Conservation (phyloP, 768 basidiomycete species). For the Russula olivacea region DNA sequence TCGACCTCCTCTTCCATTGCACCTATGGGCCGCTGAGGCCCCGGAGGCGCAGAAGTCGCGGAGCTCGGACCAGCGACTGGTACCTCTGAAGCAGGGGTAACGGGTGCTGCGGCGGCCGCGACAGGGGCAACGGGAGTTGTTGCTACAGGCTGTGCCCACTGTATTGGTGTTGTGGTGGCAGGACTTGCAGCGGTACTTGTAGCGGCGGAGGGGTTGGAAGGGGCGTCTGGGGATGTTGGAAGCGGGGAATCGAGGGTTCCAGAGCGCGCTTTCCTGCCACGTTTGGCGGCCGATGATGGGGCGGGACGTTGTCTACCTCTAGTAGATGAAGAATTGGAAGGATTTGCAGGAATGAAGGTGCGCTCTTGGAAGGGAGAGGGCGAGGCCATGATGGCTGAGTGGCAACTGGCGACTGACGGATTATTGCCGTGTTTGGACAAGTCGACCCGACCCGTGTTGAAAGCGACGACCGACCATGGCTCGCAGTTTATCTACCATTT, state of each 20-base stretch:
- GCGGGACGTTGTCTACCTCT: not conserved
- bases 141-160: slow-evolving; percentile 15
- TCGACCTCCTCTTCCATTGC: slow-evolving; percentile 45
- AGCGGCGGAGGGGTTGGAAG: slow-evolving; percentile 6
- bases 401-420: not conserved
- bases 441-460: not conserved
- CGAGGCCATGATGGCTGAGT: too few species aligned
- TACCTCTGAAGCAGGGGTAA: slow-evolving; percentile 1
- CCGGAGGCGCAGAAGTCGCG: not conserved
- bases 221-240: slow-evolving; percentile 5
- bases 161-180: slow-evolving; percentile 1
- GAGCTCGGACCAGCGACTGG: not conserved
- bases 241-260: slow-evolving; percentile 10
- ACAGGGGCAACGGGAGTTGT: not conserved
- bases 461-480: slow-evolving; percentile 25
- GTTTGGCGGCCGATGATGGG: slow-evolving; percentile 4
- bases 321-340: not conserved
- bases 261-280: slow-evolving; percentile 23
- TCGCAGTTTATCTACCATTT: slow-evolving; percentile 35
- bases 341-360: slow-evolving; percentile 22
- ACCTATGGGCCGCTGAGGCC: slow-evolving; percentile 18
- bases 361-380: slow-evolving; percentile 7
- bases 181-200: slow-evolving; percentile 13
- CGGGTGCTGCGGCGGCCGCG: not conserved
- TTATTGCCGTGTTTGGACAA: not conserved